These are phyloP conservation scores for Clavaria fumosa DNA, from an alignment of 768 basidiomycete species.

Conservation along the genomic window DNA sequence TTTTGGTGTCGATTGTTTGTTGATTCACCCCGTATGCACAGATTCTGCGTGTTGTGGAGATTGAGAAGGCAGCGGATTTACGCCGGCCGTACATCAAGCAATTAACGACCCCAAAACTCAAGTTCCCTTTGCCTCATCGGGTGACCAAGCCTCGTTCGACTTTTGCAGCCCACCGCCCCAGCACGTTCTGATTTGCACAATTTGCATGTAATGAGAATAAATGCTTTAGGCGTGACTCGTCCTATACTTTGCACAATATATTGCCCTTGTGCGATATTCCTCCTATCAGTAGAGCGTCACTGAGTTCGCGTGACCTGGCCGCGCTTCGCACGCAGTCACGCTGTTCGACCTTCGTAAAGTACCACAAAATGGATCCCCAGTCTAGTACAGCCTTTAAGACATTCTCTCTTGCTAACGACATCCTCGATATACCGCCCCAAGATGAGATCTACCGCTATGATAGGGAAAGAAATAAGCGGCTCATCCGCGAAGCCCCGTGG, in stretches of 20 bases:
- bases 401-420: conserved; percentile 58
- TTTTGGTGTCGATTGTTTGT: not conserved
- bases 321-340: too few species aligned
- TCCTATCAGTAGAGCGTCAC: too few species aligned
- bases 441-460: conserved; percentile 75
- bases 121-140: conserved; percentile 94
- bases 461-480: conserved; percentile 43
- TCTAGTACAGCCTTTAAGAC: conserved; percentile 53
- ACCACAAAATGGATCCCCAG: conserved; percentile 16
- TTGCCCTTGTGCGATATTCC: too few species aligned
- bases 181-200: conserved; percentile 38
- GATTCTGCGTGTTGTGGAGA: conserved; percentile 96
- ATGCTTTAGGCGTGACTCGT: too few species aligned
- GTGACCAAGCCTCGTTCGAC: conserved; percentile 63
- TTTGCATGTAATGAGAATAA: not conserved
- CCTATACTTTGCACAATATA: too few species aligned
- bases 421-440: conserved; percentile 53
- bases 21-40: conserved; percentile 16
- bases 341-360: too few species aligned
- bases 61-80: conserved; percentile 81
- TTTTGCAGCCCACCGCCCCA: conserved; percentile 65
- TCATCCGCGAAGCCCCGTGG: conserved; percentile 71
- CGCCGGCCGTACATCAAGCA: conserved; percentile 98
- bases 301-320: too few species aligned
- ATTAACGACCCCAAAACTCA: conserved; percentile 76